Conservation (phyloP, 2,329 filamentous ascomycete genomes). For the Bretziella fagacearum region DNA sequence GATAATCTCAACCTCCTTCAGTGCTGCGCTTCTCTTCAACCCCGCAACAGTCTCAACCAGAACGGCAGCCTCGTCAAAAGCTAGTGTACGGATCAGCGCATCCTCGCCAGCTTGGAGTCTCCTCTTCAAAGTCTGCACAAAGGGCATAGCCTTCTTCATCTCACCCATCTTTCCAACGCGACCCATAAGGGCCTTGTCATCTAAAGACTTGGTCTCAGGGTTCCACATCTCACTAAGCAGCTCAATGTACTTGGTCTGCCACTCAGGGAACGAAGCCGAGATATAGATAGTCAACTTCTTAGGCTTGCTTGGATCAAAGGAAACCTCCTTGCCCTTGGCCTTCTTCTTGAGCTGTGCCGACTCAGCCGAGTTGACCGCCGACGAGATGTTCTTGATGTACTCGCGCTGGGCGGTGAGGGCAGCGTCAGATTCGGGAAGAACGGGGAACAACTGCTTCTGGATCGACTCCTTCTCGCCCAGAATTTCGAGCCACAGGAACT, state of each 20-base stretch:
- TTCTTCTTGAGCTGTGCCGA: conserved; percentile 71
- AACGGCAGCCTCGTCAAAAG: conserved; percentile 68
- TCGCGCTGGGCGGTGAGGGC: conserved; percentile 60
- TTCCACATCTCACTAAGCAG: conserved; percentile 58
- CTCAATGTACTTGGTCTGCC: conserved; percentile 84
- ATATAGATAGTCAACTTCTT: conserved; percentile 83
- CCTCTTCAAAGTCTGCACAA: conserved; percentile 75
- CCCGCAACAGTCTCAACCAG: conserved; percentile 63
- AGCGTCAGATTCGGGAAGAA: conserved; percentile 46
- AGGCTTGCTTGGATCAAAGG: conserved; percentile 77
- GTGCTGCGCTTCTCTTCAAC: conserved; percentile 57
- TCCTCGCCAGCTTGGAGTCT: conserved; percentile 56
- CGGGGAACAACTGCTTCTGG: conserved; percentile 62
- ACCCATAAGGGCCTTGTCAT: conserved; percentile 67
- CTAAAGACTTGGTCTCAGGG: conserved; percentile 38
- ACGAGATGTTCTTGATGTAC: conserved; percentile 61
- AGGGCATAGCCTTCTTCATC: conserved; percentile 98
- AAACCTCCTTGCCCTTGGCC: conserved; percentile 72
- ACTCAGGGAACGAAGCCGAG: conserved; percentile 63
- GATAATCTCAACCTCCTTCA: conserved; percentile 55
- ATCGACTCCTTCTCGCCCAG: conserved; percentile 60
- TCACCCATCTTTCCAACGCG: conserved; percentile 68
- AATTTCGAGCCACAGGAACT: conserved; percentile 87
- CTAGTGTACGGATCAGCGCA: conserved; percentile 69
- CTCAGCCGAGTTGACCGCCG: conserved; percentile 75